Base-by-base conservation (phyloP, 306 rosid genomes). In the Delonix regia region DNA sequence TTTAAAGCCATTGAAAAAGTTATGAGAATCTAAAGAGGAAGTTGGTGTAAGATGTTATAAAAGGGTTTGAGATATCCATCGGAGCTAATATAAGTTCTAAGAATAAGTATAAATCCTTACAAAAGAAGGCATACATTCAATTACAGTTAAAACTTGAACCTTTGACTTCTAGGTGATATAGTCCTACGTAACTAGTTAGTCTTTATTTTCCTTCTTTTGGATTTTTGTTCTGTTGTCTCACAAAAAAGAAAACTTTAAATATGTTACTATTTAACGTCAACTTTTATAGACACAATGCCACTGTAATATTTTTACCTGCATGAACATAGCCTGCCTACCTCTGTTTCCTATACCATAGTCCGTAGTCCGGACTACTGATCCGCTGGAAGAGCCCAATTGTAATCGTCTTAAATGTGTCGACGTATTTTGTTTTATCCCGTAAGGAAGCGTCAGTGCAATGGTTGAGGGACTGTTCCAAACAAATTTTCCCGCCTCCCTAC, bases 381-480 rank as follows among this genome's bases (percentile, higher is more conserved):
- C 36, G 24, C 64, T 24, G 16, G 9, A 57, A 52, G 11, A 57
- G 64, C 36, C 64, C 64, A 57, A 12, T 57, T 13, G 5, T 15
- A 60, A 34, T 63, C 1, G 30, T 19, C 19, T 6, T 21, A 6
- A 13, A 21, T 0, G 5, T 21, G 15, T 3, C 4, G 19, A 21
- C 19, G n/a, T 47, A 2, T 28, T 3, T 16, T 56, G 1, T 21
- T 69, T 19, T 61, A 6, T 7, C 9, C 45, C 22, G 19, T 4
- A 10, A 22, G 71, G 45, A 73, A 64, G 0, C 55, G 27, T 42
- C n/a, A 11, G 25, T 51, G 52, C 38, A 69, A 49, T 71, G 80
- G 65, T 59, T 72, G 80, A 38, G 47, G 36, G 73, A 71, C 11
- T 48, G 18, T 48, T 73, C 30, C 62, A 55, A 48, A 48, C 83